These are phyloP conservation scores for Fusarium fracticaudum DNA, from an alignment of 2,329 filamentous ascomycete genomes.

Conservation along the genomic window DNA sequence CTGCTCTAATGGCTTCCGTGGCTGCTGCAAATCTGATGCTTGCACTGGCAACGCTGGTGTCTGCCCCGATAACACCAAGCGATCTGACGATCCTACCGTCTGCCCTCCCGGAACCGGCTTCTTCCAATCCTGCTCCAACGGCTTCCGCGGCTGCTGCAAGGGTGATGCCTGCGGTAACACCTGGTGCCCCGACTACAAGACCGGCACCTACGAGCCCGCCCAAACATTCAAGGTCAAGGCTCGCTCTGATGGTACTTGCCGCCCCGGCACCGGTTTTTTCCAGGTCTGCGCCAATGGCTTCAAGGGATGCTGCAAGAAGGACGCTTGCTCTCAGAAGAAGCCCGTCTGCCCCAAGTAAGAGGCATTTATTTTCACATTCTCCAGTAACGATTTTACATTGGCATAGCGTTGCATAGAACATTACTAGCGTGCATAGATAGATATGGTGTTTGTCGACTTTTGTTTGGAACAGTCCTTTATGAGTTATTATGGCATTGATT, in stretches of 20 bases:
- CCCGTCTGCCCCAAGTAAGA: conserved; percentile 32
- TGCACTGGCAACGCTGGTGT: conserved; percentile 13
- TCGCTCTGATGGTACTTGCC: conserved; percentile 8
- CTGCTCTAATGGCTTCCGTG: conserved; percentile 24
- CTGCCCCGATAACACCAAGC: conserved; percentile 6
- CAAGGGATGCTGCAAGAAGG: conserved; percentile 32
- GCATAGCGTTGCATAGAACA: conserved; percentile 14
- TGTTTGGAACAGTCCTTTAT: conserved; percentile 5
- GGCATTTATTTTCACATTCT: background rate
- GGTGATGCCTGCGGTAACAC: conserved; percentile 12
- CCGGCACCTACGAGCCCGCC: conserved; percentile 21
- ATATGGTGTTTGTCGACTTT: background rate
- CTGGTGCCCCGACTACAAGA: conserved; percentile 30
- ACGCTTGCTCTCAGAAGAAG: conserved; percentile 19
- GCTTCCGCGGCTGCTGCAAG: conserved; percentile 29
- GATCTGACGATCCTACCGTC: conserved; percentile 1
- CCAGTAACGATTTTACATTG: background rate
- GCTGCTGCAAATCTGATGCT: conserved; percentile 23
- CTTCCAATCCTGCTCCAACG: conserved; percentile 16
- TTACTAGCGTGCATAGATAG: background rate
- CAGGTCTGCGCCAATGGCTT: conserved; percentile 27
- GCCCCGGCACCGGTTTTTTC: conserved; percentile 10
- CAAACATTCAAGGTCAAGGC: conserved; percentile 18
- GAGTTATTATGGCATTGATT: conserved; percentile 15
- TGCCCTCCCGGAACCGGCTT: conserved; percentile 4